These are phyloP conservation scores for Colletotrichum tropicale DNA, from an alignment of 2,329 filamentous ascomycete genomes.

Conservation along the genomic window DNA sequence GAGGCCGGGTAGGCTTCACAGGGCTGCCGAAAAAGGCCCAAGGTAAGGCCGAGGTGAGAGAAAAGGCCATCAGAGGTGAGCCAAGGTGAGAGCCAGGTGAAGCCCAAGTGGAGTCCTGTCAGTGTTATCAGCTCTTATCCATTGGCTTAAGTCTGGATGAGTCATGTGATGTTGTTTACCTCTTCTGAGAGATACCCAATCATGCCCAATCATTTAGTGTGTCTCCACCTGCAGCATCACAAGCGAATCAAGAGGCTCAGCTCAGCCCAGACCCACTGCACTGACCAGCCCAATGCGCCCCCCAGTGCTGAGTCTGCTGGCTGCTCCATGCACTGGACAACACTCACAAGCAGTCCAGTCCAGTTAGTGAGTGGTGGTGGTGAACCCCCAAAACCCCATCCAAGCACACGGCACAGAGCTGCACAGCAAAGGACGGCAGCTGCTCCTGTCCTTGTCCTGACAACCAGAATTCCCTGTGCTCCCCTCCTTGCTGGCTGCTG, in stretches of 20 bases:
- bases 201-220: background rate
- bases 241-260: background rate
- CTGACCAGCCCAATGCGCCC: background rate
- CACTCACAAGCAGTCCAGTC: background rate
- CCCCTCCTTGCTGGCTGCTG: background rate
- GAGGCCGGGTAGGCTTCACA: background rate
- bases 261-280: background rate
- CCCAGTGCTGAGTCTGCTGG: background rate
- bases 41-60: background rate
- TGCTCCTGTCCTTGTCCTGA: conserved; percentile 12
- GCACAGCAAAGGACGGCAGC: background rate
- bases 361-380: background rate
- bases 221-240: background rate
- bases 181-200: background rate
- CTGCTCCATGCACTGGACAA: background rate
- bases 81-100: background rate
- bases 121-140: background rate
- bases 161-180: conserved; percentile 1
- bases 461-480: conserved; percentile 18
- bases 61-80: background rate
- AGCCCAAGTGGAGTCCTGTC: background rate
- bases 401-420: background rate
- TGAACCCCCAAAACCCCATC: background rate
- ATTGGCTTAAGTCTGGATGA: background rate
- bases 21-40: background rate